Evolutionary conservation across 2,329 filamentous ascomycete genomes (phyloP), one percentile per base, ranked within the genome.

Genomic region (Diplodia sapinea): DNA sequence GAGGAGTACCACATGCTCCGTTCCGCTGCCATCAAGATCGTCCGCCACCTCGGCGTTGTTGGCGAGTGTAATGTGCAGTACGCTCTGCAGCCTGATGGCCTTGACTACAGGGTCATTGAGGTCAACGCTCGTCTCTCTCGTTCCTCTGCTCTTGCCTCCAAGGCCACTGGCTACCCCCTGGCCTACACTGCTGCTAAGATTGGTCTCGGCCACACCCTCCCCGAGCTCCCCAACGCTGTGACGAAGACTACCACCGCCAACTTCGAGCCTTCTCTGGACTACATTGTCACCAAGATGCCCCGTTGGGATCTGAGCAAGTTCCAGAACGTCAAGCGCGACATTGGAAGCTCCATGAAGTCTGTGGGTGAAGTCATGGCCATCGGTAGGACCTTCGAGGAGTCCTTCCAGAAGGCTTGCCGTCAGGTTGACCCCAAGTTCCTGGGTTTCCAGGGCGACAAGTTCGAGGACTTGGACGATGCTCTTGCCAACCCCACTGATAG

Each of bases 1-100:
- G 95, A 98, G 84, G 95, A 99, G 81, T 99, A 98, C 80, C 94
- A 99, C 85, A 98, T 99, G 95, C 92, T 99, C 73, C 93, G 95
- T 75, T 93, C 93, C 51, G 94, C 95, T 70, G 93, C 95, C 56
- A 97, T 98, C 85, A 98, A 98, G 86, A 97, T 99, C 76, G 92
- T 99, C 74, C 91, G 95, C 71, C 95, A 99, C 81, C 86, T 99
- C 72, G 94, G 94, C 73, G 95, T 99, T 62, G 94, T 98, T 57
- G 95, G 95, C 79, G 95, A 99, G 84, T 99, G 95, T 82, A 99
- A 99, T 80, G 94, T 97, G 40, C 94, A 98, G 82, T 99, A 99
- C 80, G 94, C 94, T 71, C 88, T 99, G 70, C 93, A 97, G 81
- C 95, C 95, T 17, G 94, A 97, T 82, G 94, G 94, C 68, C 89